phyloP scores from a whole-genome alignment of 305 asterid species.

The Salvia sclarea region DNA sequence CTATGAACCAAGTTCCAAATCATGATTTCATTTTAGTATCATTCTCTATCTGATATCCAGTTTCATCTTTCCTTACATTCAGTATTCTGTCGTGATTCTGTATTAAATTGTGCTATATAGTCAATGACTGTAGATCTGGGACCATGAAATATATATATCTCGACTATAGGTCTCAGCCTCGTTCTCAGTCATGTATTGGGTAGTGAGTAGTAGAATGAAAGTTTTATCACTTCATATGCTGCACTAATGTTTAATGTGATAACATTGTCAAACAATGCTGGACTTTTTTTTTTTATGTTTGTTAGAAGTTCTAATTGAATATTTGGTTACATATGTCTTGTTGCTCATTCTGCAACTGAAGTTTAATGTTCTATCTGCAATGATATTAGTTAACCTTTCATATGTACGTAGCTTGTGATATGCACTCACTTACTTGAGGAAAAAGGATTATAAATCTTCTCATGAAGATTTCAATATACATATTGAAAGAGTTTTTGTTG shows the following conservation, averaged over 20 bases:
- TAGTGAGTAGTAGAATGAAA: background rate
- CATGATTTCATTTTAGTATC: background rate
- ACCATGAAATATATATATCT: no score
- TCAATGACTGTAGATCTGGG: background rate
- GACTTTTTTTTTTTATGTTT: no score
- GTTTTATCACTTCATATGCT: constrained; percentile 1
- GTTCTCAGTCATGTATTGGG: background rate
- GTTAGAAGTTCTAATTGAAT: background rate
- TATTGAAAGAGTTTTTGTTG: background rate
- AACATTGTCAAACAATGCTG: background rate
- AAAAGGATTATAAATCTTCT: background rate
- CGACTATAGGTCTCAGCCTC: no score
- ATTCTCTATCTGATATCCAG: background rate
- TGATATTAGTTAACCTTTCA: background rate
- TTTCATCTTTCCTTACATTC: background rate
- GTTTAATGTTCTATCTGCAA: background rate
- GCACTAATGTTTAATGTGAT: background rate
- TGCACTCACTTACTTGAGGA: background rate
- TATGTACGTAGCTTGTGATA: background rate
- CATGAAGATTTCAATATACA: background rate
- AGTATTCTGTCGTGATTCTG: background rate
- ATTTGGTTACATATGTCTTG: background rate
- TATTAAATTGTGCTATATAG: background rate
- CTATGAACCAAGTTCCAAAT: background rate
- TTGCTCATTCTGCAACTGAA: background rate